Conservation (phyloP, 495 filamentous ascomycete species). For the Entonaema liquescens region DNA sequence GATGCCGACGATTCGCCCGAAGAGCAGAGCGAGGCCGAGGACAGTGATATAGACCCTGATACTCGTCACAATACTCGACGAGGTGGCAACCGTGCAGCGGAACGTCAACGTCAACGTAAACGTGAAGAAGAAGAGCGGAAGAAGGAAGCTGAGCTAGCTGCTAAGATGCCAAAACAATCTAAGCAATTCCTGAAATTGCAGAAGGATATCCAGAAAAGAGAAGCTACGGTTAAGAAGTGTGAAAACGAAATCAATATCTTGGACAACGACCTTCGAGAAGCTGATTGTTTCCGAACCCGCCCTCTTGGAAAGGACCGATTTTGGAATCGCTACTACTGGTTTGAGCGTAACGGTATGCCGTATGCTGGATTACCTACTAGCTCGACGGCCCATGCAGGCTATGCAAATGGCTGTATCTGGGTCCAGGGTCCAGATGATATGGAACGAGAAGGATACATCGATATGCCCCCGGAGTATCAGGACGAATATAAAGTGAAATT, state of each 20-base stretch:
- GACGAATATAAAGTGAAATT: slow-evolving; percentile 70
- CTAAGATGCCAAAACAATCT: slow-evolving; percentile 84
- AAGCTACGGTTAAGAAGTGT: slow-evolving; percentile 76
- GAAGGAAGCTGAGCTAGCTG: slow-evolving; percentile 79
- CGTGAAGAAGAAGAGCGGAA: slow-evolving; percentile 84
- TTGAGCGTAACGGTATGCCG: slow-evolving; percentile 98
- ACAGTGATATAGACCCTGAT: slow-evolving; percentile 70
- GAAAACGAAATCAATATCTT: slow-evolving; percentile 84
- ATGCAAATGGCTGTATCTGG: slow-evolving; percentile 95
- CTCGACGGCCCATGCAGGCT: slow-evolving; percentile 84
- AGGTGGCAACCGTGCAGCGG: slow-evolving; percentile 76
- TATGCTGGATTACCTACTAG: slow-evolving; percentile 87
- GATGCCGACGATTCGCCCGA: slow-evolving; percentile 67
- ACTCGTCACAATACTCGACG: slow-evolving; percentile 78
- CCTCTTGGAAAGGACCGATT: slow-evolving; percentile 92
- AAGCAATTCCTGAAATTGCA: slow-evolving; percentile 85
- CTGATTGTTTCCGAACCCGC: slow-evolving; percentile 88
- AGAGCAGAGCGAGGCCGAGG: slow-evolving; percentile 67
- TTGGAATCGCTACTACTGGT: slow-evolving; percentile 99
- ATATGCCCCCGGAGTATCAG: slow-evolving; percentile 71
- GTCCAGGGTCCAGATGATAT: slow-evolving; percentile 93
- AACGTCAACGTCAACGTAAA: slow-evolving; percentile 84
- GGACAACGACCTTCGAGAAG: slow-evolving; percentile 92
- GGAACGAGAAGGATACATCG: slow-evolving; percentile 83
- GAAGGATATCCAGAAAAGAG: slow-evolving; percentile 86